These are phyloP conservation scores for Biancaea sappan DNA, from an alignment of 306 rosid species.

Conservation along the genomic window DNA sequence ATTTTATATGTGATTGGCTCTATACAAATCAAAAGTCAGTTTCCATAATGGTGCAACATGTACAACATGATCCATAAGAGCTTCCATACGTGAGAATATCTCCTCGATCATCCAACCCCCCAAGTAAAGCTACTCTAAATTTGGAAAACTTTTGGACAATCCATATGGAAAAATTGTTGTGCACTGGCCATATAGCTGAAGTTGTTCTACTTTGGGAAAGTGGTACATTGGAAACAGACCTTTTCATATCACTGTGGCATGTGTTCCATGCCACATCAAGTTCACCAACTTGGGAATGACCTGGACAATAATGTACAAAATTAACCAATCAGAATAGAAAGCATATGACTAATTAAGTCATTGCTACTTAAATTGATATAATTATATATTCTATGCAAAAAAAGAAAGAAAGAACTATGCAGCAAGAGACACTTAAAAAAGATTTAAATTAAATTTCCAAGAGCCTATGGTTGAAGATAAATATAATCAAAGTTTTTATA, in stretches of 20 bases:
- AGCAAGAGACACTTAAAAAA: too few relatives aligned
- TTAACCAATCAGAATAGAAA: neutral
- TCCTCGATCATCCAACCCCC: rapidly evolving
- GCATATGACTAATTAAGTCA: neutral
- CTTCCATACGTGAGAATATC: neutral
- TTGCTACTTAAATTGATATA: too few relatives aligned
- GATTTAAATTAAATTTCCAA: too few relatives aligned
- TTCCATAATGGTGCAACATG: neutral
- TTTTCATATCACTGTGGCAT: neutral
- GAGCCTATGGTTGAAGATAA: too few relatives aligned
- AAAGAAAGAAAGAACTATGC: too few relatives aligned
- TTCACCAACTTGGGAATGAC: neutral
- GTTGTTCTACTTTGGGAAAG: neutral
- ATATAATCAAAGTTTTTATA: too few relatives aligned
- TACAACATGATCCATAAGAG: neutral
- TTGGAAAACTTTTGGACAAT: neutral
- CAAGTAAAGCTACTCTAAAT: neutral
- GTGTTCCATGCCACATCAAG: neutral
- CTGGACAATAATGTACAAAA: neutral
- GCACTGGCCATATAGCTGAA: neutral
- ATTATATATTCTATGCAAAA: too few relatives aligned
- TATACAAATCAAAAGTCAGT: neutral
- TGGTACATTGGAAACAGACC: neutral
- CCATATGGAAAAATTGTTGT: neutral
- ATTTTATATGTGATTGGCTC: neutral